Evolutionary conservation across 345 rosid genomes (phyloP).

Genomic region (Garcia nutans): DNA sequence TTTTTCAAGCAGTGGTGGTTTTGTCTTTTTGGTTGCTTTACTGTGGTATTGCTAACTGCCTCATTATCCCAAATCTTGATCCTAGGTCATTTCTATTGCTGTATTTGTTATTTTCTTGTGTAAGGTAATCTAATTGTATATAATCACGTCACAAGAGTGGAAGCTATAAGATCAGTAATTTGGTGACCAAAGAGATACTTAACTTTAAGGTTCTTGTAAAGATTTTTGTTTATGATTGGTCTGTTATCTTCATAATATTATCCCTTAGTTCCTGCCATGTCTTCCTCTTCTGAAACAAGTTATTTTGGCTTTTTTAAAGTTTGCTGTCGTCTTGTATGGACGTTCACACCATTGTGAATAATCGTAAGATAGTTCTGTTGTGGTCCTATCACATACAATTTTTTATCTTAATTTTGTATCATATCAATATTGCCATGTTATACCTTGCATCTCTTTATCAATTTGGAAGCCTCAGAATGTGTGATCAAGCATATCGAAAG

Average conservation of each 20-base stretch:
- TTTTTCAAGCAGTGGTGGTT: neutral
- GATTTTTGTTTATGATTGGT: neutral
- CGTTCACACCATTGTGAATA: neutral
- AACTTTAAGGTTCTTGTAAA: neutral
- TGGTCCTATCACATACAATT: neutral
- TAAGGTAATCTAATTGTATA: neutral
- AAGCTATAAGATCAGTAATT: neutral
- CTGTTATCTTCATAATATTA: neutral
- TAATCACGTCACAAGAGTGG: neutral
- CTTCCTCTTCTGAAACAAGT: neutral
- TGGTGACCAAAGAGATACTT: neutral
- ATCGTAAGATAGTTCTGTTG: neutral
- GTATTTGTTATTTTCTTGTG: neutral
- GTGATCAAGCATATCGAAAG: neutral
- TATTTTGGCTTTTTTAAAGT: neutral
- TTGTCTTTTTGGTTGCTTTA: neutral
- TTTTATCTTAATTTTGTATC: neutral
- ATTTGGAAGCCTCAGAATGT: neutral
- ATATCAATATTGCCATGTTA: neutral
- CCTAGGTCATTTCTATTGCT: neutral
- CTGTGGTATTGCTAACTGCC: neutral
- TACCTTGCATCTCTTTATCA: neutral
- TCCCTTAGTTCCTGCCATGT: neutral
- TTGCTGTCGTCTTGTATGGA: neutral
- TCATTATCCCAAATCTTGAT: neutral